Percentiles rank a stretch among this genome's conserved stretches.
Evolutionary conservation across 2,329 filamentous ascomycete genomes (phyloP).

Genomic region (Xylaria sp.): DNA sequence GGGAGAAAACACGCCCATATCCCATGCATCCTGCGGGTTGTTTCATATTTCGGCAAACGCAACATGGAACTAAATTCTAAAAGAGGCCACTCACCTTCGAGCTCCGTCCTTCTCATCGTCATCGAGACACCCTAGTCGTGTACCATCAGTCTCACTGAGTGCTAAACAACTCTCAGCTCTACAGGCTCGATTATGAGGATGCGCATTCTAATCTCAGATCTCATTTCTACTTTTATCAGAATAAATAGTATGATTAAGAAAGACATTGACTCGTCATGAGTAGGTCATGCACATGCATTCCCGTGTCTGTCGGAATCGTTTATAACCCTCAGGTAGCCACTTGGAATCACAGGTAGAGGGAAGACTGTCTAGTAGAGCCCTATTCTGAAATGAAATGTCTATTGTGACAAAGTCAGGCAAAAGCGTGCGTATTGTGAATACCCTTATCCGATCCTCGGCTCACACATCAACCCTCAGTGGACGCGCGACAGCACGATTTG

Average conservation of each 20-base stretch:
- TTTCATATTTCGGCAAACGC: neutral
- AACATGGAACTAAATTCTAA: neutral
- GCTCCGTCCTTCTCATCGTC: constrained; percentile 1
- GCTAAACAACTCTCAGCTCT: neutral
- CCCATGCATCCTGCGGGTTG: too few relatives aligned
- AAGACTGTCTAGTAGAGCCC: too few relatives aligned
- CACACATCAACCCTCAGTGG: neutral
- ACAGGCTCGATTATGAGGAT: neutral
- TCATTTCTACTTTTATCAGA: neutral
- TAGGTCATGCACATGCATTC: constrained; percentile 7
- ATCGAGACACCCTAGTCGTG: constrained; percentile 4
- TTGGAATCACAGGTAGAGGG: too few relatives aligned
- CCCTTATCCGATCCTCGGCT: neutral
- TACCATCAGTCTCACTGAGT: neutral
- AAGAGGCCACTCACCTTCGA: neutral
- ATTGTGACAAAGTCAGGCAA: too few relatives aligned
- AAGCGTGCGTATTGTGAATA: neutral
- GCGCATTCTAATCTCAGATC: neutral
- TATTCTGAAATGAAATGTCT: too few relatives aligned
- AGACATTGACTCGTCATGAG: constrained; percentile 15
- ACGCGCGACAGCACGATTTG: too few relatives aligned
- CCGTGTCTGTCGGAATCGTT: neutral
- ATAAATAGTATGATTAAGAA: neutral
- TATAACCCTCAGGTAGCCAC: neutral
- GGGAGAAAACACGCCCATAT: too few relatives aligned